Evolutionary conservation across 208 protist species (phyloP), one percentile per base, ranked within the genome.

Genomic region (Trypanosoma mega): DNA sequence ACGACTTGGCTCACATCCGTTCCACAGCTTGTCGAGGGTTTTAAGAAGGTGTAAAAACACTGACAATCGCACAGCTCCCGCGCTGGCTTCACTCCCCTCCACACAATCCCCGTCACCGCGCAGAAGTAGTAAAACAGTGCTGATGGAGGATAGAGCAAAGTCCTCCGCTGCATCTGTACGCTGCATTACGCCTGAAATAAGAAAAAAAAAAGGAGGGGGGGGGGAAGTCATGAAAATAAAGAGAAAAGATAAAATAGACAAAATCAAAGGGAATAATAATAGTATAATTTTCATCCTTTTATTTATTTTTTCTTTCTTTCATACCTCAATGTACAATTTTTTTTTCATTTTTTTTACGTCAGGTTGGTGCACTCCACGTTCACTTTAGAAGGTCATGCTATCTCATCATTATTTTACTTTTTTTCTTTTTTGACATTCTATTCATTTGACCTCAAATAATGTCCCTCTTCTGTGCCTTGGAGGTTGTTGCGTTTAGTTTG

Each of bases 11-110:
- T 20, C 7, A 21, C 5, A 16, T 6, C 12, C 9, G 50, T 4
- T 37, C 47, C 55, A 61, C 29, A 61, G 11, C 5, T 24, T 31
- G 29, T 53, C 29, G 50, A 63, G 45, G 29, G 18, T 63, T 3
- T 21, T 2, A 14, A 53, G 18, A 21, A 63, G 23, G 24, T 54
- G 31, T 20, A 63, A 31, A 43, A 53, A 23, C 7, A 63, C 20
- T n/a, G 45, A 54, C 6, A 44, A 33, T 31, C 23, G 45, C 7
- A 63, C 44, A 18, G 21, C 31, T 14, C 24, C 24, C 9, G 14
- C 2, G 20, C 41, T 16, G 34, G 16, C 1, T 26, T 21, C 29
- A 21, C 18, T 11, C 0, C 5, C 26, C 20, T 21, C 55, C 3
- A 3, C 27, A 39, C 50, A 18, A 30, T 24, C 37, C 26, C 55